Conservation (phyloP, 2,329 filamentous ascomycete species). For the Phyllosticta citriasiana region DNA sequence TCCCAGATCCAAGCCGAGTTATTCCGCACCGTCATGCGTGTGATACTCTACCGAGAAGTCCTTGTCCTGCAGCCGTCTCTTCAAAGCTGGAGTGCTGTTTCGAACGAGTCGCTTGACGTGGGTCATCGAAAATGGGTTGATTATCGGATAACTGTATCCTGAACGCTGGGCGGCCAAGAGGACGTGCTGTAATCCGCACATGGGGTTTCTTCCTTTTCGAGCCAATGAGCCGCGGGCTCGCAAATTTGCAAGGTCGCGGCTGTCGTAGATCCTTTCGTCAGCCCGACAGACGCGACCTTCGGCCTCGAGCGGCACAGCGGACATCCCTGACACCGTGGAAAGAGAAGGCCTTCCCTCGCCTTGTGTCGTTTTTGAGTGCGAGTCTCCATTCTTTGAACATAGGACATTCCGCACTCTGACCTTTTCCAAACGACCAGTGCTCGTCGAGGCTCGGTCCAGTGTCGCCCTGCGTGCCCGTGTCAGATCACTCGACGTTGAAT, state of each 20-base stretch:
- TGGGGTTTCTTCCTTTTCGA: constrained; percentile 4
- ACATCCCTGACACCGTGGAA: background rate
- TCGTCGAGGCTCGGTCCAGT: background rate
- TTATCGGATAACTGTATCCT: background rate
- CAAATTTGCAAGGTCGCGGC: constrained; percentile 10
- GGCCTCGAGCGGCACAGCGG: constrained; percentile 1
- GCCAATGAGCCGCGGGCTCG: constrained; percentile 8
- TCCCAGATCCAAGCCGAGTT: constrained; percentile 7
- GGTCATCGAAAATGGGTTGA: background rate
- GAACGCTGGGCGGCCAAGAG: background rate
- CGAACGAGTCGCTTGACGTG: background rate
- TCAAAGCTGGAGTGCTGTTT: background rate
- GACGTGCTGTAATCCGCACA: constrained; percentile 3
- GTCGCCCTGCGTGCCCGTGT: background rate
- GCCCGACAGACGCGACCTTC: constrained; percentile 9
- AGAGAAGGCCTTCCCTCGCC: background rate
- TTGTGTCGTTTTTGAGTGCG: background rate
- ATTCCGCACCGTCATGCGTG: background rate
- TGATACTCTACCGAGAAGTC: background rate
- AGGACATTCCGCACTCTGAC: background rate
- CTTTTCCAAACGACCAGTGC: background rate
- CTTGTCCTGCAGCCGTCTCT: background rate
- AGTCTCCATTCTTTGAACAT: background rate
- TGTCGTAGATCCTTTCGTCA: constrained; percentile 12
- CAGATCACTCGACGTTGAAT: background rate